Evolutionary conservation across 495 filamentous ascomycete genomes (phyloP), one percentile per base, ranked within the genome.

Genomic region (Tuber calosporum): DNA sequence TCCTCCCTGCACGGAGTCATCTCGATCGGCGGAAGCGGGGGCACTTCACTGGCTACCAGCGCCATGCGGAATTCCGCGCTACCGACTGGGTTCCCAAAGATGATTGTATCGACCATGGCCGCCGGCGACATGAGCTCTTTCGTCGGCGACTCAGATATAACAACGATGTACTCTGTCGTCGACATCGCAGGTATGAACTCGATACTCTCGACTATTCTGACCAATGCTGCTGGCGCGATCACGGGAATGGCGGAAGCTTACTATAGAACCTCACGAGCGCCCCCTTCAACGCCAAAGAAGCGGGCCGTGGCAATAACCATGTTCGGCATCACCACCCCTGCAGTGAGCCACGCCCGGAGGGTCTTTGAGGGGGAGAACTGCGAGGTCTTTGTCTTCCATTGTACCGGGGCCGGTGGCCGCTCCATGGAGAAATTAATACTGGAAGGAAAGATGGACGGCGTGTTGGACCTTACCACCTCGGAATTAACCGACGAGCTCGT

Each of bases 241-340:
- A 83, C 77, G 0, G 89, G 86, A 2, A 89, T 89, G 85, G 87
- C 86, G 0, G 72, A 69, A 19, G 79, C 85, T 0, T 88, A 87
- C 70, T 19, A 58, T 9, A 11, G n/a, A 3, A 58, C 13, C 11
- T 26, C 7, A 22, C 48, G n/a, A 9, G 78, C 83, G n/a, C 72
- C 76, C 4, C 78, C 78, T 11, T 69, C 34, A 17, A 42, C 34
- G 42, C 30, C 34, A 15, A 70, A 70, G 0, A 87, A 85, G 76
- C 85, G 81, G 34, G 76, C 84, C 0, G 83, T 91, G 17, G 89
- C 86, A 0, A 86, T 91, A 58, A 90, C 89, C 41, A 91, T 92
- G 90, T 92, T 91, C 77, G 90, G 90, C 13, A 89, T 92, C 13
- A 92, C 90, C 1, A 92, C 89, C 0, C 88, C 89, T 0, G 85